Percentiles rank a stretch among this genome's conserved stretches.
These are phyloP conservation scores for Aspergillus amoenus DNA, from an alignment of 2,329 filamentous ascomycete genomes.

Conservation along the genomic window DNA sequence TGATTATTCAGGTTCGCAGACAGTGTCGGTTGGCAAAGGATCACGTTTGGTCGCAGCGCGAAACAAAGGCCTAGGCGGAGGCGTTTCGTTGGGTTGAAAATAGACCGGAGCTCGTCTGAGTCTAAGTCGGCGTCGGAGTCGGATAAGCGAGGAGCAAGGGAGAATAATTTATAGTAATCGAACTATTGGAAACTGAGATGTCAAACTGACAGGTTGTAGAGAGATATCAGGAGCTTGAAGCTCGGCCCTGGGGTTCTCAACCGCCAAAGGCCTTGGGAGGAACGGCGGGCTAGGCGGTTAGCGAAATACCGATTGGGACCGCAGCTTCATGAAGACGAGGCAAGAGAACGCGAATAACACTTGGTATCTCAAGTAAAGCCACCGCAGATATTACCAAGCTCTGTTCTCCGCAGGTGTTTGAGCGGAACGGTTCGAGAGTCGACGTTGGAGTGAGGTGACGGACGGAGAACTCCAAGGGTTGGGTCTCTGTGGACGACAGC, in stretches of 20 bases:
- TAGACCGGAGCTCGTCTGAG: conserved; percentile 8
- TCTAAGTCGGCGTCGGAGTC: not conserved
- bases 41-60: conserved; percentile 10
- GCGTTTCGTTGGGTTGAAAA: conserved; percentile 16
- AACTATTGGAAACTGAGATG: conserved; percentile 12
- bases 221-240: not conserved
- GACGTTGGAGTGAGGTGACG: not conserved
- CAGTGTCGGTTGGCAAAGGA: not conserved
- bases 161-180: conserved; percentile 1
- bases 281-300: conserved; percentile 10
- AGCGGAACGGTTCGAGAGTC: not conserved
- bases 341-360: not conserved
- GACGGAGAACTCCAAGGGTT: not conserved
- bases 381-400: not conserved
- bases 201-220: conserved; percentile 19
- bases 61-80: conserved; percentile 12
- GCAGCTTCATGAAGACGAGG: conserved; percentile 2
- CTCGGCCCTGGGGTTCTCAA: conserved; percentile 3
- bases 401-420: not conserved
- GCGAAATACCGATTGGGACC: conserved; percentile 19
- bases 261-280: not conserved
- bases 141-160: conserved; percentile 7
- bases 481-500: not conserved
- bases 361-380: not conserved
- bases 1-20: not conserved